phyloP scores from a whole-genome alignment of 2,329 filamentous ascomycete genomes.

The Colletotrichum chrysophilum region DNA sequence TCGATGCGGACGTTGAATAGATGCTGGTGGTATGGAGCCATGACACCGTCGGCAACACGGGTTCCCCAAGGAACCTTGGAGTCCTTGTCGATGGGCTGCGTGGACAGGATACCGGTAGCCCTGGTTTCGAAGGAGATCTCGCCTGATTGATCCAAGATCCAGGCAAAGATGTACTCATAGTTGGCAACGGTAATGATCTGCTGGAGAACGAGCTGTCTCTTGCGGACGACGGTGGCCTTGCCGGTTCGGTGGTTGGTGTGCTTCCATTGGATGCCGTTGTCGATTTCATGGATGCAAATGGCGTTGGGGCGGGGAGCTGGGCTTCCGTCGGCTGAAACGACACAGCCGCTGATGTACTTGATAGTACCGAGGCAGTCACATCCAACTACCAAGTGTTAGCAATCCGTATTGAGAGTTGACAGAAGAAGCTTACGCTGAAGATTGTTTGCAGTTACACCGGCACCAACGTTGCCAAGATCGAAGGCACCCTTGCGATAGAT shows the following conservation, averaged over 20 bases:
- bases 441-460: slow-evolving; percentile 69
- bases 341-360: slow-evolving; percentile 60
- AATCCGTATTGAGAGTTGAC: fast-evolving
- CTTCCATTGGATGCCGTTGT: slow-evolving; percentile 77
- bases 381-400: neutral
- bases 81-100: slow-evolving; percentile 56
- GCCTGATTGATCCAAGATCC: slow-evolving; percentile 57
- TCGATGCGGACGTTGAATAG: slow-evolving; percentile 64
- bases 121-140: slow-evolving; percentile 60
- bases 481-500: slow-evolving; percentile 72
- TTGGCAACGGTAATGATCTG: slow-evolving; percentile 68
- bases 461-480: slow-evolving; percentile 70
- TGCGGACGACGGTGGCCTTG: slow-evolving; percentile 57
- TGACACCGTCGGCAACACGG: slow-evolving; percentile 60
- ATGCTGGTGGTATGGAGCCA: slow-evolving; percentile 68
- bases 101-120: slow-evolving; percentile 64
- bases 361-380: slow-evolving; percentile 49
- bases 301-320: slow-evolving; percentile 70
- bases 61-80: slow-evolving; percentile 56
- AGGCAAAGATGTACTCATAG: slow-evolving; percentile 54
- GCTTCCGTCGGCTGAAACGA: slow-evolving; percentile 66
- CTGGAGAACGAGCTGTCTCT: slow-evolving; percentile 63
- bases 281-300: slow-evolving; percentile 79
- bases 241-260: slow-evolving; percentile 76
- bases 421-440: slow-evolving; percentile 31